Conservation (phyloP, 208 protist genomes). For the Wallacemonas rigidus region DNA sequence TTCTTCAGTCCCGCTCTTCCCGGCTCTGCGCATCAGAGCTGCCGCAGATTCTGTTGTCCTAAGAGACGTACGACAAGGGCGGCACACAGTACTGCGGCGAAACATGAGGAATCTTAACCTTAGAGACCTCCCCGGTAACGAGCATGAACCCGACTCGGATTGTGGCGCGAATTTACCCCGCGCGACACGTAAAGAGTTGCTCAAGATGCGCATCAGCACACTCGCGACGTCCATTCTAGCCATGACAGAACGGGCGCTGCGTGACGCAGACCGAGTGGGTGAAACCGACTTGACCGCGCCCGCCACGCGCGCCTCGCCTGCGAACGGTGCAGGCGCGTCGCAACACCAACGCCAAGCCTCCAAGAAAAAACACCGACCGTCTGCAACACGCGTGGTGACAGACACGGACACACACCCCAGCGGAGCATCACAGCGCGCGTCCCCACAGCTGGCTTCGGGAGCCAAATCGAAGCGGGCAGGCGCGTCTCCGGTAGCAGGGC, state of each 20-base stretch:
- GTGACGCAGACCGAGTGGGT: slow-evolving; percentile 19
- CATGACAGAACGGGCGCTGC: slow-evolving; percentile 26
- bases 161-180: slow-evolving; percentile 12
- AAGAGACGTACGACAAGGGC: too few species aligned
- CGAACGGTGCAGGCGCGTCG: neutral
- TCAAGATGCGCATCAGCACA: slow-evolving; percentile 37
- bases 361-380: neutral
- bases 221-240: slow-evolving; percentile 35
- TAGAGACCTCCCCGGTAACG: neutral
- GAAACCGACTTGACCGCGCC: neutral
- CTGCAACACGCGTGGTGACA: too few species aligned
- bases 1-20: too few species aligned
- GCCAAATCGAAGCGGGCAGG: too few species aligned
- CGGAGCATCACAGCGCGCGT: too few species aligned
- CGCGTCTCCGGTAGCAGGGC: too few species aligned
- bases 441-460: too few species aligned
- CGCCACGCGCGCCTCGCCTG: neutral
- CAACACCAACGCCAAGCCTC: neutral
- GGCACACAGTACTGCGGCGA: too few species aligned
- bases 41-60: too few species aligned
- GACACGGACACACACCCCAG: too few species aligned
- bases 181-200: slow-evolving; percentile 34
- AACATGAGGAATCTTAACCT: slow-evolving; percentile 10
- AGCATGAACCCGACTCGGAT: neutral
- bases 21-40: too few species aligned